Evolutionary conservation across 1,284 basidiomycete species (phyloP).

Genomic region (Ceratobasidium sp.): DNA sequence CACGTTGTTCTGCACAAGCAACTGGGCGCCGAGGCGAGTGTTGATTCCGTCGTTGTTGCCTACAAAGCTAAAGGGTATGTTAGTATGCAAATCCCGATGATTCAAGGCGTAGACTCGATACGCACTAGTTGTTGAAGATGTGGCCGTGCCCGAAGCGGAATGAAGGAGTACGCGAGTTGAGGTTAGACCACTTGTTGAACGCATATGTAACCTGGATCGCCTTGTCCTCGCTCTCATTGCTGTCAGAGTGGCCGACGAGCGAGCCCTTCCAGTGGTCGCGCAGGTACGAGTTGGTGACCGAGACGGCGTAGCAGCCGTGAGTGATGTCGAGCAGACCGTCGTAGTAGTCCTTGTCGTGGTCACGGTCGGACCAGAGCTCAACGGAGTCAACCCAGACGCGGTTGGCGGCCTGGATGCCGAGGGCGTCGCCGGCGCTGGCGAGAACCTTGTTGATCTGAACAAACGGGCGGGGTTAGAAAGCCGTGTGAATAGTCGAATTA

Average conservation of each 20-base stretch:
- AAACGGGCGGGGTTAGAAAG: background rate
- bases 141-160: slow-evolving; percentile 37
- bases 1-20: slow-evolving; percentile 46
- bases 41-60: slow-evolving; percentile 53
- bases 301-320: too few relatives aligned
- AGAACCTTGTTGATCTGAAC: slow-evolving; percentile 64
- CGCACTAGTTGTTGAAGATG: slow-evolving; percentile 12
- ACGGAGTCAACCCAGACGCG: slow-evolving; percentile 64
- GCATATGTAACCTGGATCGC: too few relatives aligned
- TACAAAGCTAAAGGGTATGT: slow-evolving; percentile 50
- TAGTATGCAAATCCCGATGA: background rate
- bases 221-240: too few relatives aligned
- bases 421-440: slow-evolving; percentile 60
- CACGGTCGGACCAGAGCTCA: slow-evolving; percentile 57
- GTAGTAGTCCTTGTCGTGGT: too few relatives aligned
- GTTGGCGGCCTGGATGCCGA: slow-evolving; percentile 59
- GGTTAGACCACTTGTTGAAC: too few relatives aligned
- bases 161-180: too few relatives aligned
- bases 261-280: too few relatives aligned
- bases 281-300: too few relatives aligned
- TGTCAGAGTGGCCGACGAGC: background rate
- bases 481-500: background rate
- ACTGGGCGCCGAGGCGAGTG: slow-evolving; percentile 46
- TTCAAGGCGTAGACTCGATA: background rate
- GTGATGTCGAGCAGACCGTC: too few relatives aligned